Base-by-base conservation (phyloP, 2,329 filamentous ascomycete genomes). In the Magnaporthales sp. region DNA sequence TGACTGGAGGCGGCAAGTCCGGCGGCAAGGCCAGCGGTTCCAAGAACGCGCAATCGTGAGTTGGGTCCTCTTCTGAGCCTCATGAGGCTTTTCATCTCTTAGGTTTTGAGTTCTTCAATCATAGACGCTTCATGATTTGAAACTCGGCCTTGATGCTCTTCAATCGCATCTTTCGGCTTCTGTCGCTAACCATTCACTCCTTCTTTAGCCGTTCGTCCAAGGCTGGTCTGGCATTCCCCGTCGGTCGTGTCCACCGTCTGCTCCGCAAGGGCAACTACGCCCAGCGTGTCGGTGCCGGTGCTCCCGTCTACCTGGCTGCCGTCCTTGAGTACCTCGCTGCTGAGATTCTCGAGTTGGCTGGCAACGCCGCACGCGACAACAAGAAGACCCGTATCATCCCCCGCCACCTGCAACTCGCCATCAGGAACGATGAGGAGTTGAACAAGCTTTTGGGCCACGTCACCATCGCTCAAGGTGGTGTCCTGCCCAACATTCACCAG, bases 1-100 rank as follows among this genome's bases (percentile, higher is more conserved):
- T 99, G 95, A 96, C 95, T 92, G 94, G 94, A 88, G 94, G 94
- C 83, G 95, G 95, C 83, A 99, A 99, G 86, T 97, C 94, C 85
- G 95, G 95, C 83, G 95, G 95, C 89, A 98, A 98, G 91, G 93
- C 94, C 86, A 94, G 91, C 85, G 93, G 93, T 85, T 90, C 91
- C 86, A 99, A 99, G 92, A 96, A 91, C 87, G 91, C 95, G 78
- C 95, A 98, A 87, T 97, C 93, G 95, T 98, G 85, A 89, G 93
- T 91, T 69, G 7, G 4, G 22, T 51, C 15, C 38, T 30, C 15
- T 24, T 10, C 10, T 13, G 4, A 13, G n/a, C 8, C 58, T 54
- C 61, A 54, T 56, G 22, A 27, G 19, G 30, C 26, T 15, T 46
- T 19, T 6, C 8, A 19, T 27, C 32, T 38, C 27, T 26, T 2